These are phyloP conservation scores for Rhynchospora tenuis DNA, from an alignment of 176 grass and related monocot species.

Conservation along the genomic window DNA sequence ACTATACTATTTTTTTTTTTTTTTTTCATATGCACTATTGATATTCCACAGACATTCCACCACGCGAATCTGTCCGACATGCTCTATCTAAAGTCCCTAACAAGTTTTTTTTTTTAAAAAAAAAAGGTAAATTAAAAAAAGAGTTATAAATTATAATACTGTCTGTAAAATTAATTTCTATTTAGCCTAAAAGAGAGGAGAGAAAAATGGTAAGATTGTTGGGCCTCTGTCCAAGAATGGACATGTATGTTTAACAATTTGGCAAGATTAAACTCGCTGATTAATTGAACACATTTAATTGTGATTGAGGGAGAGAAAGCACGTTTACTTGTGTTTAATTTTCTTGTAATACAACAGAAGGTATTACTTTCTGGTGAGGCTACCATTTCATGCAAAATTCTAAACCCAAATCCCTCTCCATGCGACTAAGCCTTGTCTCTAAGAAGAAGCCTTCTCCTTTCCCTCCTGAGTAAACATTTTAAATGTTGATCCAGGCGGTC, in stretches of 20 bases:
- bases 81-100: too few species aligned
- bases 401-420: constrained; percentile 27
- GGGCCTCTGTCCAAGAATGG: background rate
- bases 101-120: too few species aligned
- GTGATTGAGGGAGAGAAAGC: constrained; percentile 6
- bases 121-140: too few species aligned
- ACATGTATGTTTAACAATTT: constrained; percentile 4
- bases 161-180: too few species aligned
- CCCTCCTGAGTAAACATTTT: constrained; percentile 25
- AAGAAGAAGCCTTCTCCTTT: constrained; percentile 30
- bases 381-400: constrained; percentile 46
- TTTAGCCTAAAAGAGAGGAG: too few species aligned
- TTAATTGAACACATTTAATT: constrained; percentile 30
- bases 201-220: background rate
- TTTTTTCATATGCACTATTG: too few species aligned
- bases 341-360: constrained; percentile 48
- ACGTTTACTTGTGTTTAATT: constrained; percentile 26
- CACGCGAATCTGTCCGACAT: too few species aligned
- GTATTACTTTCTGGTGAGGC: constrained; percentile 66
- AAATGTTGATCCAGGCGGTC: constrained; percentile 20
- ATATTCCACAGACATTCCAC: too few species aligned
- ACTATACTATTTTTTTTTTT: too few species aligned
- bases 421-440: constrained; percentile 30
- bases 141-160: too few species aligned
- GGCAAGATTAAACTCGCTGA: constrained; percentile 15